Evolutionary conservation across 768 basidiomycete genomes (phyloP).

Genomic region (Crucibulum laeve): DNA sequence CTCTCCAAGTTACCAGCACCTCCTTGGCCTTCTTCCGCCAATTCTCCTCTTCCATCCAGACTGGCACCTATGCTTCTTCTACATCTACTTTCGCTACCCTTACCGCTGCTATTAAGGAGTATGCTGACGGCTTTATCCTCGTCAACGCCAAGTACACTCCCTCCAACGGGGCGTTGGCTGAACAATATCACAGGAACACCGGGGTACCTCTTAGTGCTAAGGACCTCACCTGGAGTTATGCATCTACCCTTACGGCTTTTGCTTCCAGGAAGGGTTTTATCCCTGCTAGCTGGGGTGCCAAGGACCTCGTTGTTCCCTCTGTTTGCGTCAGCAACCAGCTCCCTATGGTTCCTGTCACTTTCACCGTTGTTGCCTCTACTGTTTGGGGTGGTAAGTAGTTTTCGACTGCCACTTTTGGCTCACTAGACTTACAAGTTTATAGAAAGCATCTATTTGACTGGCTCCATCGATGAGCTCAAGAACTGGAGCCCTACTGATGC

Average conservation of each 20-base stretch:
- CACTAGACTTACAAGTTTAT: background rate
- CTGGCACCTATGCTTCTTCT: slow-evolving; percentile 49
- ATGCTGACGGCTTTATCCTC: slow-evolving; percentile 65
- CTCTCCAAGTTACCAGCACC: slow-evolving; percentile 41
- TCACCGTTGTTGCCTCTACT: slow-evolving; percentile 60
- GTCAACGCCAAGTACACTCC: slow-evolving; percentile 62
- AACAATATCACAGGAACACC: slow-evolving; percentile 51
- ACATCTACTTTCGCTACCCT: slow-evolving; percentile 47
- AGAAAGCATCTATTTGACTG: background rate
- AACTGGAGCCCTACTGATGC: background rate
- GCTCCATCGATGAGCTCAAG: background rate
- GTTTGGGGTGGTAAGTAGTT: slow-evolving; percentile 43
- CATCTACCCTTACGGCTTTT: slow-evolving; percentile 60
- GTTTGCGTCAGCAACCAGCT: slow-evolving; percentile 28
- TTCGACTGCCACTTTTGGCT: background rate
- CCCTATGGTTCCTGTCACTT: slow-evolving; percentile 41
- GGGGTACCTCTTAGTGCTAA: slow-evolving; percentile 56
- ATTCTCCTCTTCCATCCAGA: slow-evolving; percentile 42
- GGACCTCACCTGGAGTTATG: slow-evolving; percentile 78
- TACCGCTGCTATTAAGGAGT: slow-evolving; percentile 40
- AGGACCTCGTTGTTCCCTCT: slow-evolving; percentile 43
- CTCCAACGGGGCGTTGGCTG: slow-evolving; percentile 51
- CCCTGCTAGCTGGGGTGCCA: slow-evolving; percentile 63
- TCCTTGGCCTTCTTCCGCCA: slow-evolving; percentile 73
- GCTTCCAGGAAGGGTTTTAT: slow-evolving; percentile 46